Evolutionary conservation across 306 rosid genomes (phyloP).

Genomic region (Lotus japonicus): DNA sequence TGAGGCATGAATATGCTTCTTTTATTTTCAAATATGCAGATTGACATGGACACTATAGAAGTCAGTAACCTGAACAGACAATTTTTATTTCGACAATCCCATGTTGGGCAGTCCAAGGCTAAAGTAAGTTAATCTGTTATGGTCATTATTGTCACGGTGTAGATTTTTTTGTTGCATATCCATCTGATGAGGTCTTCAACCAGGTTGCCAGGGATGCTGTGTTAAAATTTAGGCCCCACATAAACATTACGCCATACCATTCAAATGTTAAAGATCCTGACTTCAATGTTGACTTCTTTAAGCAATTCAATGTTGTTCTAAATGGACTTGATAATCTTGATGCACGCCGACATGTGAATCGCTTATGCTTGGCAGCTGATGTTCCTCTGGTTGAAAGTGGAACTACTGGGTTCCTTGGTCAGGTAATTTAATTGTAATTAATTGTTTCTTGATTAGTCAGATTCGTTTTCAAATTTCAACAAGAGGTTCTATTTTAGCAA

Average conservation of each 20-base stretch:
- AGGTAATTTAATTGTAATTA: slow-evolving; percentile 46
- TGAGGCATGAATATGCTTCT: neutral
- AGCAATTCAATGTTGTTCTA: slow-evolving; percentile 80
- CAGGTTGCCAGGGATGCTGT: slow-evolving; percentile 99
- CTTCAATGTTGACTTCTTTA: slow-evolving; percentile 84
- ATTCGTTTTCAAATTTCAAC: slow-evolving; percentile 3
- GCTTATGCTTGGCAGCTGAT: slow-evolving; percentile 90
- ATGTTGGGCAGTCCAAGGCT: slow-evolving; percentile 97
- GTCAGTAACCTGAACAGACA: slow-evolving; percentile 99
- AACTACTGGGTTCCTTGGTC: slow-evolving; percentile 99
- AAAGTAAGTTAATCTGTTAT: slow-evolving; percentile 45
- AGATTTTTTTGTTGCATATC: slow-evolving; percentile 5
- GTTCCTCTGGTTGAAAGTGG: slow-evolving; percentile 98
- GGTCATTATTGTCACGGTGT: neutral
- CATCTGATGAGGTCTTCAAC: slow-evolving; percentile 29
- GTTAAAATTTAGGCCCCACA: slow-evolving; percentile 84
- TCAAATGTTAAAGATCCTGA: slow-evolving; percentile 89
- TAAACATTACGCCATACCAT: slow-evolving; percentile 80
- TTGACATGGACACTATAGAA: slow-evolving; percentile 99
- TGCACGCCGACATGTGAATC: slow-evolving; percentile 97
- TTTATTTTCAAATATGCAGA: slow-evolving; percentile 48
- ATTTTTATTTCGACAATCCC: slow-evolving; percentile 93
- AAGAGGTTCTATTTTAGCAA: neutral
- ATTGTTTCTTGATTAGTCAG: neutral
- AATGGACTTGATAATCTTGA: slow-evolving; percentile 99